These are phyloP conservation scores for Aulographum hederae DNA, from an alignment of 2,329 filamentous ascomycete genomes.

Conservation along the genomic window DNA sequence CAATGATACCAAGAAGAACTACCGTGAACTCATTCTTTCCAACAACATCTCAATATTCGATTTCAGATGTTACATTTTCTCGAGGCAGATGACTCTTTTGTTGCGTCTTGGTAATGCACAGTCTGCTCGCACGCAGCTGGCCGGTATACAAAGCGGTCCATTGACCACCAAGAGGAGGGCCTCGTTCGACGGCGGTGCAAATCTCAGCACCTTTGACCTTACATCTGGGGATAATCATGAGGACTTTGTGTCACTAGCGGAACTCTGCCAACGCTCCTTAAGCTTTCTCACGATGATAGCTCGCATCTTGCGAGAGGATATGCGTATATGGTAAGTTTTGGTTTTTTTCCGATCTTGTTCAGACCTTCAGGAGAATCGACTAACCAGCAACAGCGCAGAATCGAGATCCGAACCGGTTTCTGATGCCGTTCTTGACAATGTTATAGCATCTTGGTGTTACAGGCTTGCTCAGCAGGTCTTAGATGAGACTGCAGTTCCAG, in stretches of 20 bases:
- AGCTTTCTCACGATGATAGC: slow-evolving; percentile 72
- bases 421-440: too few species aligned
- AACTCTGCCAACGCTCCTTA: slow-evolving; percentile 66
- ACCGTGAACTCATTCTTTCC: slow-evolving; percentile 77
- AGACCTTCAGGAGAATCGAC: too few species aligned
- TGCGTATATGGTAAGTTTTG: slow-evolving; percentile 43
- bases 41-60: slow-evolving; percentile 96
- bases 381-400: too few species aligned
- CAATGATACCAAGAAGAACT: slow-evolving; percentile 44
- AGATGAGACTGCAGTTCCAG: too few species aligned
- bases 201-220: slow-evolving; percentile 9
- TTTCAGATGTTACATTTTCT: slow-evolving; percentile 86
- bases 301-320: slow-evolving; percentile 60
- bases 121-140: too few species aligned
- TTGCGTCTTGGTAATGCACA: slow-evolving; percentile 58
- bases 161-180: too few species aligned
- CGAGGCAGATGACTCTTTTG: slow-evolving; percentile 67
- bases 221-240: slow-evolving; percentile 30
- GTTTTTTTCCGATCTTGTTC: too few species aligned
- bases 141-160: too few species aligned
- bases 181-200: too few species aligned
- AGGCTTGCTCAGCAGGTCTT: too few species aligned
- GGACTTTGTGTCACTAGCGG: slow-evolving; percentile 62
- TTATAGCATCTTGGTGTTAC: too few species aligned
- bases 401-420: too few species aligned